phyloP scores from a whole-genome alignment of 805 yeast species.

The Nakazawaea ernobii region DNA sequence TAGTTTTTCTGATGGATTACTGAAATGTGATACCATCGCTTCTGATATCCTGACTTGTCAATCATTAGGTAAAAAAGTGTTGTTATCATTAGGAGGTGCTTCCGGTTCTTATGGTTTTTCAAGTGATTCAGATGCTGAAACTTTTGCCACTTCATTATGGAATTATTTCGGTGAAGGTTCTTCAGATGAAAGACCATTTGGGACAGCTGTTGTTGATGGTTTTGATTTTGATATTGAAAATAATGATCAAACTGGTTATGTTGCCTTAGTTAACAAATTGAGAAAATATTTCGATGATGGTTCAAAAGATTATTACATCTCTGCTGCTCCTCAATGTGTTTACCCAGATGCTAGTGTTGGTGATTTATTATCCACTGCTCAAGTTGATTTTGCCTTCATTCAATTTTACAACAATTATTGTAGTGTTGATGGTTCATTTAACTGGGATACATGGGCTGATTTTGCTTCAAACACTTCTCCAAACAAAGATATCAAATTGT shows the following conservation, averaged over 20 bases:
- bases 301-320: constrained; percentile 60
- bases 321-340: constrained; percentile 93
- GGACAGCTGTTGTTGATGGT: constrained; percentile 74
- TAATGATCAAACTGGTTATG: constrained; percentile 56
- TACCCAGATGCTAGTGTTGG: constrained; percentile 66
- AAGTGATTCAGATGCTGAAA: constrained; percentile 47
- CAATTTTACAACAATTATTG: constrained; percentile 91
- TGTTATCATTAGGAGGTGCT: constrained; percentile 78
- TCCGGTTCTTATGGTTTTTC: constrained; percentile 49
- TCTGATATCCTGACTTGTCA: constrained; percentile 75
- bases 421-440: constrained; percentile 46
- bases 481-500: constrained; percentile 64
- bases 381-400: constrained; percentile 75
- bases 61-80: constrained; percentile 65
- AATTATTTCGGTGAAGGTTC: constrained; percentile 59
- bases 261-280: constrained; percentile 48
- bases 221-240: constrained; percentile 74
- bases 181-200: constrained; percentile 50
- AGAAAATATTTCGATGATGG: constrained; percentile 31
- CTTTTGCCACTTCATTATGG: constrained; percentile 56
- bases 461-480: constrained; percentile 56
- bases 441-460: constrained; percentile 64
- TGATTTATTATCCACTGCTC: constrained; percentile 39
- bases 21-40: constrained; percentile 37
- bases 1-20: constrained; percentile 36